A percentile compares a stretch with the other conserved stretches of the same genome.
Conservation (phyloP, 345 rosid genomes). For the Hibiscus trionum region DNA sequence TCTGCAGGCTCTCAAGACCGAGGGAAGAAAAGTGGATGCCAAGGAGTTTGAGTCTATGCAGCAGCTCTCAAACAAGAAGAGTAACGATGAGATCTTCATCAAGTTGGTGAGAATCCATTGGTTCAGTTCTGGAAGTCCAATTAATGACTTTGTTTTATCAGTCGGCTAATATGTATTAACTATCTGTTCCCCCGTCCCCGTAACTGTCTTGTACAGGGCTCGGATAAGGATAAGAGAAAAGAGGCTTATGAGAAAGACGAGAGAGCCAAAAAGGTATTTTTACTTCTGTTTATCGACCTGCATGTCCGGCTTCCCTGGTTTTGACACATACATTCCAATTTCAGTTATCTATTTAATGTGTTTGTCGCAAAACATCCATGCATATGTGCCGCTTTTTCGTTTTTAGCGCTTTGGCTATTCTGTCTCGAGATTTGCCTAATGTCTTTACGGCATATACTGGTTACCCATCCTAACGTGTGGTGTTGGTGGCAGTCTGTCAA, state of each 20-base stretch:
- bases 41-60: conserved; percentile 67
- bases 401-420: too few species aligned
- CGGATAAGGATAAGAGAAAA: conserved; percentile 61
- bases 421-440: too few species aligned
- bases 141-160: background rate
- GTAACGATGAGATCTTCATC: conserved; percentile 39
- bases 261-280: conserved; percentile 26
- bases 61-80: conserved; percentile 64
- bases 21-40: conserved; percentile 58
- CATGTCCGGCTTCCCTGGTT: too few species aligned
- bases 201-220: conserved; percentile 28
- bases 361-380: too few species aligned
- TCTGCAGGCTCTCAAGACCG: conserved; percentile 43
- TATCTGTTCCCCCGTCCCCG: background rate
- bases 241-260: conserved; percentile 62
- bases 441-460: too few species aligned
- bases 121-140: background rate
- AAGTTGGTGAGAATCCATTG: conserved; percentile 39
- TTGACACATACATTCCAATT: too few species aligned
- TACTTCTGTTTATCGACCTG: background rate
- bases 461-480: too few species aligned
- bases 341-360: too few species aligned
- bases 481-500: conserved; percentile 35
- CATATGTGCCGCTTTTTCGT: too few species aligned
- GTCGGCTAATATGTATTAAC: background rate